A percentile compares a stretch with the other conserved stretches of the same genome.
phyloP scores from a whole-genome alignment of 1,139 yeast genomes.

The Hansenula sp. region DNA sequence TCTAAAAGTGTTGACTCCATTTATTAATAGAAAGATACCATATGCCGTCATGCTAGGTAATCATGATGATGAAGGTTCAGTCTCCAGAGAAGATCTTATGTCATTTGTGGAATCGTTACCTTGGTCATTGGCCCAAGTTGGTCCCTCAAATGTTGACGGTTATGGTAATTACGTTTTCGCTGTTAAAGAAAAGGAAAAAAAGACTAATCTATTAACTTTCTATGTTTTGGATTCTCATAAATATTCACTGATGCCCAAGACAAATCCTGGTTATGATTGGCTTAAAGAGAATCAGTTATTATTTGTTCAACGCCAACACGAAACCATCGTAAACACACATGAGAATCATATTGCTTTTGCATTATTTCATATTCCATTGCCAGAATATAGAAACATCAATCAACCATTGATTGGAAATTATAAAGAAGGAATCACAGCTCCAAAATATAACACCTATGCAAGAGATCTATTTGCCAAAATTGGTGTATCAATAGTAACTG shows the following conservation, averaged over 20 bases:
- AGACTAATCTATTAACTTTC: conserved; percentile 47
- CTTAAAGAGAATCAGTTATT: conserved; percentile 68
- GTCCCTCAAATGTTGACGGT: conserved; percentile 68
- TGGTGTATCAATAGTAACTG: conserved; percentile 70
- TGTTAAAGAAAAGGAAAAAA: conserved; percentile 38
- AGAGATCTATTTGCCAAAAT: conserved; percentile 50
- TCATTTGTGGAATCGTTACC: conserved; percentile 54
- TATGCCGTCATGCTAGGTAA: conserved; percentile 81
- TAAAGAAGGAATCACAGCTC: conserved; percentile 77
- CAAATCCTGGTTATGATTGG: conserved; percentile 82
- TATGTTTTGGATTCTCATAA: conserved; percentile 84
- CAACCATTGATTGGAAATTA: conserved; percentile 49
- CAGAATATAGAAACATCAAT: conserved; percentile 59
- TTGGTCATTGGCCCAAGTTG: conserved; percentile 54
- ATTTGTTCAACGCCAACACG: conserved; percentile 45
- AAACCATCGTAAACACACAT: conserved; percentile 31
- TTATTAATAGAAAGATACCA: conserved; percentile 63
- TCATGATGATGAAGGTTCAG: conserved; percentile 67
- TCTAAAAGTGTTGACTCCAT: conserved; percentile 67
- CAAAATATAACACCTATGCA: conserved; percentile 63
- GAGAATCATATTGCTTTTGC: conserved; percentile 71
- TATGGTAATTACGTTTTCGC: conserved; percentile 70
- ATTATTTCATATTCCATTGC: conserved; percentile 88
- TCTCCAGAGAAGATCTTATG: conserved; percentile 60
- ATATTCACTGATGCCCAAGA: conserved; percentile 59